phyloP scores from a whole-genome alignment of 345 rosid genomes.

The Tarenaya hassleriana region DNA sequence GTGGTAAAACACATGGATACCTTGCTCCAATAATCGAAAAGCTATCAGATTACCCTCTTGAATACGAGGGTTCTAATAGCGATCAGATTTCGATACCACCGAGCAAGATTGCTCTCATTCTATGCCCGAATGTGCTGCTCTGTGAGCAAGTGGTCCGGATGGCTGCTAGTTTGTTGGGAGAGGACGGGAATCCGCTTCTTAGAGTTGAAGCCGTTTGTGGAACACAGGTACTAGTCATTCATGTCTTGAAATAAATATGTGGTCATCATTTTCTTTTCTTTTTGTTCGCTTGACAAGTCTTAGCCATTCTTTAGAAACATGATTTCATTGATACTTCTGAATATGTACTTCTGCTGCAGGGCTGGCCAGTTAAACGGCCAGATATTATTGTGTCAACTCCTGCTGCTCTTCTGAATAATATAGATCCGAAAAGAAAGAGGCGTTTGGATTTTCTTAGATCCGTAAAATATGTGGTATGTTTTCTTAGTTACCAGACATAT shows the following conservation, averaged over 20 bases:
- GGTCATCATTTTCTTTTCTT: neutral
- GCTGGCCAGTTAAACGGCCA: slow-evolving; percentile 74
- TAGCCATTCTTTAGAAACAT: too few species aligned
- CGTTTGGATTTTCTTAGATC: slow-evolving; percentile 51
- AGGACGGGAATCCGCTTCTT: slow-evolving; percentile 61
- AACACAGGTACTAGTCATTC: slow-evolving; percentile 46
- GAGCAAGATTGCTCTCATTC: slow-evolving; percentile 48
- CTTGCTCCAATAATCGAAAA: slow-evolving; percentile 66
- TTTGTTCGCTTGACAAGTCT: neutral
- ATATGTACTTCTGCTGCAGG: slow-evolving; percentile 43
- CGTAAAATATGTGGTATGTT: slow-evolving; percentile 73
- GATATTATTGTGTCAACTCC: slow-evolving; percentile 86
- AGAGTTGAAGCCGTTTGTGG: slow-evolving; percentile 67
- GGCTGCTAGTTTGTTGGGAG: slow-evolving; percentile 63
- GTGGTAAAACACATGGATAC: slow-evolving; percentile 89
- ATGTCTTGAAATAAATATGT: neutral
- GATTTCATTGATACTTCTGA: neutral
- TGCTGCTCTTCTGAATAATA: slow-evolving; percentile 74
- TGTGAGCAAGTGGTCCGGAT: slow-evolving; percentile 91
- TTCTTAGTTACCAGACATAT: slow-evolving; percentile 29
- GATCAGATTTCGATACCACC: slow-evolving; percentile 18
- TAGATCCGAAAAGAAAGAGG: slow-evolving; percentile 49
- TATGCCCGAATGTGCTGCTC: slow-evolving; percentile 81
- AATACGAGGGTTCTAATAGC: slow-evolving; percentile 11
- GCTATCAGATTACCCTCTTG: slow-evolving; percentile 25